A percentile compares a stretch with the other conserved stretches of the same genome.
These are phyloP conservation scores for Puccinia triticina DNA, from an alignment of 1,284 basidiomycete species.

Conservation along the genomic window DNA sequence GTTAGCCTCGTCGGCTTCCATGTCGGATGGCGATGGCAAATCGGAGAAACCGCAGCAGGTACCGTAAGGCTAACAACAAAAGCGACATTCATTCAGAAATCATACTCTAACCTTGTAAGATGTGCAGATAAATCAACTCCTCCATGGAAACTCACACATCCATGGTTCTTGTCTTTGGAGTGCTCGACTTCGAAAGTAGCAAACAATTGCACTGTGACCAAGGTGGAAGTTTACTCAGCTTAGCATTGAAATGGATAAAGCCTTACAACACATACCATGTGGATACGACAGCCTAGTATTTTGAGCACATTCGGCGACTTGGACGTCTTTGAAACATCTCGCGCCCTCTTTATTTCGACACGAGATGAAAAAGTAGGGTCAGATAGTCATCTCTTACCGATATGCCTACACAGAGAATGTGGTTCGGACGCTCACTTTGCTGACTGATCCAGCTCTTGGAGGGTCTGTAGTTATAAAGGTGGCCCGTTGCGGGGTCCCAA, in stretches of 20 bases:
- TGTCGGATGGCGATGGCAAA: conserved; percentile 25
- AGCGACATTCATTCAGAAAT: neutral
- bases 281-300: conserved; percentile 45
- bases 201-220: conserved; percentile 35
- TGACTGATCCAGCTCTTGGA: conserved; percentile 22
- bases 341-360: neutral
- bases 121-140: neutral
- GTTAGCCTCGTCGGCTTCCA: conserved; percentile 30
- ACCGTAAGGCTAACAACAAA: conserved; percentile 39
- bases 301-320: conserved; percentile 42
- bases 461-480: conserved; percentile 35
- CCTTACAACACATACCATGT: conserved; percentile 18
- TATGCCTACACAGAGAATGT: too few species aligned
- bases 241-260: neutral
- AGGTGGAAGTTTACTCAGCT: neutral
- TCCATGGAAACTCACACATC: conserved; percentile 32
- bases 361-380: neutral
- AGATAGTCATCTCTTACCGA: neutral
- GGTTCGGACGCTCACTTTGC: conserved; percentile 17
- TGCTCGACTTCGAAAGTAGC: conserved; percentile 39
- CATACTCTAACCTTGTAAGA: too few species aligned
- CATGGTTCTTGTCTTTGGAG: conserved; percentile 36
- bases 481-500: conserved; percentile 46
- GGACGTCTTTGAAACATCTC: conserved; percentile 19
- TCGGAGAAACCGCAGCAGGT: conserved; percentile 34